phyloP scores from a whole-genome alignment of 208 protist species.

The Leishmania tropica region DNA sequence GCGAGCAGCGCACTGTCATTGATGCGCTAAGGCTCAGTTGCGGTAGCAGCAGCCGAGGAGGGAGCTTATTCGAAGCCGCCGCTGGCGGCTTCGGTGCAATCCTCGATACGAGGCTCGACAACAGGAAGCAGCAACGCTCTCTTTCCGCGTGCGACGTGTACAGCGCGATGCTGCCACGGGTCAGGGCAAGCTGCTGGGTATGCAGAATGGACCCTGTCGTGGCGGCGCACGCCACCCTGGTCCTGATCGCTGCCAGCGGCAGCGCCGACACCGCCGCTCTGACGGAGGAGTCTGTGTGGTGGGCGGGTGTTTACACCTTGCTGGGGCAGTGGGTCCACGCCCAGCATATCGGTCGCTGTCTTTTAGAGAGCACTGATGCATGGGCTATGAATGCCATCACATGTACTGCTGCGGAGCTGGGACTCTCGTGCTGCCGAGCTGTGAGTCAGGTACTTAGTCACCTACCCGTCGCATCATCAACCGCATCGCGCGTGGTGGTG shows the following conservation, averaged over 20 bases:
- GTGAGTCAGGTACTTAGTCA: constrained; percentile 10
- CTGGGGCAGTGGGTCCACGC: constrained; percentile 15
- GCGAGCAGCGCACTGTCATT: constrained; percentile 10
- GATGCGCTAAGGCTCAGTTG: constrained; percentile 8
- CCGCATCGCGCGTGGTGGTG: background rate
- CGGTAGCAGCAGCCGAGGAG: background rate
- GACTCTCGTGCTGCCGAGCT: constrained; percentile 4
- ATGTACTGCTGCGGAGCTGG: constrained; percentile 13
- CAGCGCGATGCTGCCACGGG: constrained; percentile 3
- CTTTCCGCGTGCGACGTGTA: constrained; percentile 5
- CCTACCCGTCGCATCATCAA: background rate
- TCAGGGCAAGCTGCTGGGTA: constrained; percentile 20
- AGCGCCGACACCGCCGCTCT: background rate
- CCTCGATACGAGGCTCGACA: background rate
- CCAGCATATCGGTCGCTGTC: background rate
- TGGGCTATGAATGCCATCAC: constrained; percentile 26
- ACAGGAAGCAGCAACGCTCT: background rate
- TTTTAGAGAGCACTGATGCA: background rate
- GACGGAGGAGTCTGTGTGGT: constrained; percentile 10
- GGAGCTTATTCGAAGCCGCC: background rate
- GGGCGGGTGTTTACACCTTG: background rate
- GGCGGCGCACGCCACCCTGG: constrained; percentile 28
- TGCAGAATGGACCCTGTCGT: constrained; percentile 20
- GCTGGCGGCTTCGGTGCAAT: background rate
- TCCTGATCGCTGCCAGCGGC: constrained; percentile 7